A percentile compares a stretch with the other conserved stretches of the same genome.
Conservation (phyloP, 73 alveolate genomes). For the Tetrahymena borealis region DNA sequence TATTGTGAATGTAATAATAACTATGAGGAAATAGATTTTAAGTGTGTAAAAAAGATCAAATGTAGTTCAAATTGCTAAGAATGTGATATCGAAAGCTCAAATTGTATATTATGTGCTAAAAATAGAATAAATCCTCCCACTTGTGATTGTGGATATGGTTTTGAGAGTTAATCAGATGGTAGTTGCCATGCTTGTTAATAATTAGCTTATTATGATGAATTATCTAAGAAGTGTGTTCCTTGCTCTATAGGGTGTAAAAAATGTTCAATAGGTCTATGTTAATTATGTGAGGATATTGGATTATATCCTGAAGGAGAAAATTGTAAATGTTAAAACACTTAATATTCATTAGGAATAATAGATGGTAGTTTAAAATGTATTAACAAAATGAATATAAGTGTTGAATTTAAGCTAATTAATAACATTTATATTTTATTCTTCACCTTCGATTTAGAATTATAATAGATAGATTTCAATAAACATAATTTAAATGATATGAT, state of each 20-base stretch:
- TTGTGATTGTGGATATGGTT: not conserved
- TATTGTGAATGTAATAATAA: not conserved
- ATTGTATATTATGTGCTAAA: not conserved
- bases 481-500: too few relatives aligned
- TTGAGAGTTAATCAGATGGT: not conserved
- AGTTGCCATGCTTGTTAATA: not conserved
- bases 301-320: too few relatives aligned
- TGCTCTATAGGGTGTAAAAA: not conserved
- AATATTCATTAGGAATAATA: too few relatives aligned
- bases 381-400: too few relatives aligned
- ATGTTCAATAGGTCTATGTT: too few relatives aligned
- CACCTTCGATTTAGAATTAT: too few relatives aligned
- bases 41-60: not conserved
- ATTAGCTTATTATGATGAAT: not conserved
- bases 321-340: too few relatives aligned
- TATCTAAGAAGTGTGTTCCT: not conserved
- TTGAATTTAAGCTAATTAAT: too few relatives aligned
- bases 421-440: too few relatives aligned
- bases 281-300: too few relatives aligned
- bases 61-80: not conserved
- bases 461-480: too few relatives aligned
- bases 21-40: not conserved
- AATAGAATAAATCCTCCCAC: not conserved
- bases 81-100: not conserved
- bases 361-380: too few relatives aligned